Evolutionary conservation across 352 stramenopile genomes (phyloP).

Genomic region (Phytophthora litchii): DNA sequence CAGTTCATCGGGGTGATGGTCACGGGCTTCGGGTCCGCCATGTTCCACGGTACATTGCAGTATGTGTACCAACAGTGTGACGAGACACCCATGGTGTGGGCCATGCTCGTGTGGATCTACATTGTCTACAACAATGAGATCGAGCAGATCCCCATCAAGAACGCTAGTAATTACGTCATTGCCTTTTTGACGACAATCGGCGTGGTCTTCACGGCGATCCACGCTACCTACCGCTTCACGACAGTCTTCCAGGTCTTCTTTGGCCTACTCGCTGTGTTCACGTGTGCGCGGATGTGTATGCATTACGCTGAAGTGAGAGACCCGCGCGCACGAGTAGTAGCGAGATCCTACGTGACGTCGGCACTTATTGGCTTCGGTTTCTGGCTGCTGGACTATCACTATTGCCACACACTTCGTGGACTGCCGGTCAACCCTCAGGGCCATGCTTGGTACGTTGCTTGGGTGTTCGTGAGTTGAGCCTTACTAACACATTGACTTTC

Average conservation of each 20-base stretch:
- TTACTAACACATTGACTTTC: constrained; percentile 7
- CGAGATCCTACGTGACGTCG: constrained; percentile 58
- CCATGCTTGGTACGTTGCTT: constrained; percentile 59
- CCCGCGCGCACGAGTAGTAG: constrained; percentile 54
- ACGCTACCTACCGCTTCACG: constrained; percentile 76
- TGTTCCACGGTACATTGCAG: constrained; percentile 88
- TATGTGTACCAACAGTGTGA: constrained; percentile 82
- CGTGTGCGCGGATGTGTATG: constrained; percentile 51
- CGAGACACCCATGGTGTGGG: constrained; percentile 86
- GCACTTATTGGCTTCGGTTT: constrained; percentile 63
- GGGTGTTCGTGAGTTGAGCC: neutral
- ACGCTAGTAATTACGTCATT: constrained; percentile 43
- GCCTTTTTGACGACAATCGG: constrained; percentile 57
- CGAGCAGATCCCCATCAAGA: constrained; percentile 38
- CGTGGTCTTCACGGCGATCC: constrained; percentile 59
- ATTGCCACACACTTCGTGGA: constrained; percentile 55
- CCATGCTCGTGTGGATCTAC: constrained; percentile 80
- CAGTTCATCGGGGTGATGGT: constrained; percentile 79
- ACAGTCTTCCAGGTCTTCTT: constrained; percentile 83
- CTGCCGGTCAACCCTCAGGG: constrained; percentile 76
- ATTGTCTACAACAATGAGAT: constrained; percentile 83
- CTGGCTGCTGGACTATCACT: constrained; percentile 85
- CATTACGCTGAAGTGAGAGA: constrained; percentile 68
- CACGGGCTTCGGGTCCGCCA: constrained; percentile 77
- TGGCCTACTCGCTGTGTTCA: constrained; percentile 49